Evolutionary conservation across 306 rosid genomes (phyloP), one percentile per base, ranked within the genome.

Genomic region (Castanea crenata): DNA sequence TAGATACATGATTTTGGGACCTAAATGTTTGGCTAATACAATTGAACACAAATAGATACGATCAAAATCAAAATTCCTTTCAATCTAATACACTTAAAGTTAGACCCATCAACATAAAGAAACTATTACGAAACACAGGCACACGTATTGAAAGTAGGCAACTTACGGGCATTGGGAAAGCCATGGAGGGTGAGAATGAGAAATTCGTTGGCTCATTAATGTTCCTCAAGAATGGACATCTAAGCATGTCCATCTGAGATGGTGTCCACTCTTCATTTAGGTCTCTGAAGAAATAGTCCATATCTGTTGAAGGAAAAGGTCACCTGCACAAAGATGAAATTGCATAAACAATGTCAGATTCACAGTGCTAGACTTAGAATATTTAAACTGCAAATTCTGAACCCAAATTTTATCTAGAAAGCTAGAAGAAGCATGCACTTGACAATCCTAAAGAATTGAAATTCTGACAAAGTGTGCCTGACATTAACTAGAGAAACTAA

Each of bases 141-240:
- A 32, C 77, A 71, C 16, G 64, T 41, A 79, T 29, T n/a, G 61
- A 59, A 62, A 27, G 75, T 27, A 70, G 55, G 81, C 23, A 77
- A 80, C 96, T 90, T 87, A 95, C 99, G 18, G 97, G 97, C 87
- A 82, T 68, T 6, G 97, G 88, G 76, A 92, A 86, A 32, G 91
- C 90, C 94, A 95, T 49, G 67, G 99, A 85, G 6, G 97, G 84
- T 83, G 93, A 83, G 84, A 95, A 93, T 29, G 97, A 91, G 74
- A 95, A 93, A 75, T 87, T 91, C 77, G 98, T 95, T 31, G 99
- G 99, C 83, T 95, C 99, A 73, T 92, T 92, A 82, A 95, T 95
- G 92, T 95, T 95, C 84, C 99, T 89, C 90, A 95, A 80, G 89
- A 95, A 95, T 20, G 99, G 99, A 68, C 99, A 95, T 79, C 91